Percentiles rank a stretch among this genome's conserved stretches.
phyloP scores from a whole-genome alignment of 495 filamentous ascomycete species.

The Amorphotheca resinae region DNA sequence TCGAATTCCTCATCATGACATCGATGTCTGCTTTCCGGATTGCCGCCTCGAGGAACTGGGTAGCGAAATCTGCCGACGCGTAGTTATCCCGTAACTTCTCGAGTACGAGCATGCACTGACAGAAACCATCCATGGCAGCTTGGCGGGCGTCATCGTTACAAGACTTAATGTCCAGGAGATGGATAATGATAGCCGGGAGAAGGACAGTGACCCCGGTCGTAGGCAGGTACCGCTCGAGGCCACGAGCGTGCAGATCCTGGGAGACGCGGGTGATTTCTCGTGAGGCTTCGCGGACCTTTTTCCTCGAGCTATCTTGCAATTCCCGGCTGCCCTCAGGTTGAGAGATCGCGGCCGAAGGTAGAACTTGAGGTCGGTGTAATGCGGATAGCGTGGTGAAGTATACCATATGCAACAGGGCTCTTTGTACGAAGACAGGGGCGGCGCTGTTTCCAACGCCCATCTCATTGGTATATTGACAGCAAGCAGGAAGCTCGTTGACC shows the following conservation, averaged over 20 bases:
- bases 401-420: constrained; percentile 74
- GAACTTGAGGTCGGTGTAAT: constrained; percentile 75
- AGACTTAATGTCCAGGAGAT: constrained; percentile 79
- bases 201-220: constrained; percentile 83
- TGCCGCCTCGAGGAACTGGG: constrained; percentile 72
- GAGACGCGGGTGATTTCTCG: constrained; percentile 70
- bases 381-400: constrained; percentile 80
- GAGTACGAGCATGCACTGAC: constrained; percentile 76
- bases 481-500: constrained; percentile 52
- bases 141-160: constrained; percentile 53
- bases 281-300: constrained; percentile 67
- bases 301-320: constrained; percentile 64
- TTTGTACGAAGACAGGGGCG: constrained; percentile 51
- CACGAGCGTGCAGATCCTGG: constrained; percentile 51
- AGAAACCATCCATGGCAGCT: constrained; percentile 61
- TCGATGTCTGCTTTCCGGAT: constrained; percentile 67
- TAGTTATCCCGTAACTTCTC: constrained; percentile 72
- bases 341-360: constrained; percentile 56
- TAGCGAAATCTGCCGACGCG: constrained; percentile 75
- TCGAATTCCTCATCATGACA: constrained; percentile 12
- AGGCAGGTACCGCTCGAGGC: constrained; percentile 66
- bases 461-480: constrained; percentile 49
- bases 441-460: constrained; percentile 22
- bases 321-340: constrained; percentile 39
- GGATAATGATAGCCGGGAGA: constrained; percentile 81